Evolutionary conservation across 306 rosid genomes (phyloP), one percentile per base, ranked within the genome.

Genomic region (Lithocarpus polystachyus): DNA sequence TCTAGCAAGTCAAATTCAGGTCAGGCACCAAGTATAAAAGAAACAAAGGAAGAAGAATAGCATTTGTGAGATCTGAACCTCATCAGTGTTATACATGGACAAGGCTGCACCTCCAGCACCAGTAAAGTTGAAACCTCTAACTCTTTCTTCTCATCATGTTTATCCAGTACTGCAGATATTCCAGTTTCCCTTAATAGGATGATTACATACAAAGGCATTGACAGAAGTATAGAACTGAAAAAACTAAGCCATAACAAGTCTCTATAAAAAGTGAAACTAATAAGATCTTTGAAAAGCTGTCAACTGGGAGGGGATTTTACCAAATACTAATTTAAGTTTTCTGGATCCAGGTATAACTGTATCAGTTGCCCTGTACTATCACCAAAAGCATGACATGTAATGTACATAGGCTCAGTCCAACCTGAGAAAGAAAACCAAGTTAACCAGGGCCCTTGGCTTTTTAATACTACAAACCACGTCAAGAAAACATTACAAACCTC

Each of bases 361-460:
- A 81, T 88, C 89, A 67, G 89, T 84, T 75, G 92, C 88, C 70
- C 79, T 72, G 69, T 88, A 88, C 81, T 88, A 68, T 88, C 92
- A 69, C 89, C 92, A 51, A 88, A 88, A 79, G 89, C 92, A 84
- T 88, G 92, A 62, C 92, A 79, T 68, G 88, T 88, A 71, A 86
- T 84, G 81, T 88, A 88, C 75, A 88, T 95, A 48, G 97, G 82
- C 87, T 90, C 91, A 4, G 92, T 93, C 99, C 99, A 95, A 70
- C 98, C 99, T 95, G 78, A 65, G 12, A 67, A 23, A 2, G 26
- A 67, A 33, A 7, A 17, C 24, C 26, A 18, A 33, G 3, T 65
- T 83, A 6, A 86, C 81, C 82, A 76, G 77, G 1, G 80, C 80
- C 86, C 89, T 23, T 26, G 23, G 29, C 31, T 43, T 54, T 40